Evolutionary conservation across 805 yeast genomes (phyloP).

Genomic region (Starmerella cellae): DNA sequence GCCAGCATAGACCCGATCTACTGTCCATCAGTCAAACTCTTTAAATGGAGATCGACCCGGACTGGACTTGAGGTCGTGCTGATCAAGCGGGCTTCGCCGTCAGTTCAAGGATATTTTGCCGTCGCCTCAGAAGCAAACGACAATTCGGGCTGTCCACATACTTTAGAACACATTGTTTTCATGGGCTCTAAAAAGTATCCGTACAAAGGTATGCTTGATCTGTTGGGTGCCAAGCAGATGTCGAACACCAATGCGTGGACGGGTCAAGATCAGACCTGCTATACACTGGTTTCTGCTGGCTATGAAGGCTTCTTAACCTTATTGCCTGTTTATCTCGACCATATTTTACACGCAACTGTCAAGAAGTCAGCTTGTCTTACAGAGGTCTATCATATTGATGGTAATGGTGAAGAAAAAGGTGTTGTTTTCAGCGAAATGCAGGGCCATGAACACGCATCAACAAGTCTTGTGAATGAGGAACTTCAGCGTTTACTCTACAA

Average conservation of each 20-base stretch:
- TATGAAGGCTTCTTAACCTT: conserved; percentile 84
- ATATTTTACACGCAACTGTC: conserved; percentile 67
- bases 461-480: conserved; percentile 38
- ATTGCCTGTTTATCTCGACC: conserved; percentile 83
- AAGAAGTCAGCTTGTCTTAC: conserved; percentile 85
- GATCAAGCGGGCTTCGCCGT: conserved; percentile 68
- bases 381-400: conserved; percentile 91
- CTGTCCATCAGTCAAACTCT: conserved; percentile 19
- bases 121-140: conserved; percentile 84
- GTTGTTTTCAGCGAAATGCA: conserved; percentile 97
- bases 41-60: conserved; percentile 60
- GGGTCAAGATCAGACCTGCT: conserved; percentile 87
- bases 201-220: conserved; percentile 80
- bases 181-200: conserved; percentile 89
- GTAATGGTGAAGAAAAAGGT: conserved; percentile 81
- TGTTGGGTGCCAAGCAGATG: conserved; percentile 68
- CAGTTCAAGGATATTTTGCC: conserved; percentile 83
- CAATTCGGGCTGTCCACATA: conserved; percentile 90
- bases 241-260: conserved; percentile 96
- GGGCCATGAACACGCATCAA: conserved; percentile 69
- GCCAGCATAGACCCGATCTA: conserved; percentile 19
- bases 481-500: conserved; percentile 28
- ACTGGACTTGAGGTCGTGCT: conserved; percentile 76
- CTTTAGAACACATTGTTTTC: conserved; percentile 83
- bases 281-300: conserved; percentile 83